Base-by-base conservation (phyloP, 169 alveolate genomes). In the Cryptosporidium tyzzeri region DNA sequence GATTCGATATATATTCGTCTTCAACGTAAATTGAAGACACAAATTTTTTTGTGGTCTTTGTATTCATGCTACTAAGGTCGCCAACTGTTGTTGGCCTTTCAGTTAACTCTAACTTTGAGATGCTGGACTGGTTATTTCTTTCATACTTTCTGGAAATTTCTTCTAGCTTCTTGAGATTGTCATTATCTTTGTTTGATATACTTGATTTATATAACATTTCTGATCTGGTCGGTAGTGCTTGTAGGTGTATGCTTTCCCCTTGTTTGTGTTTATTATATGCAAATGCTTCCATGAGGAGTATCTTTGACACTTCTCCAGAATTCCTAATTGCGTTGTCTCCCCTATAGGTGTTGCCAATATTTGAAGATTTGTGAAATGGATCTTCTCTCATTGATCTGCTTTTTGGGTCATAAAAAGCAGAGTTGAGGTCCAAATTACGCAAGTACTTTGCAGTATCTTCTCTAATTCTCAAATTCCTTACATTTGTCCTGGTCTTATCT, bases 371-470 rank as follows among this genome's bases (percentile, higher is more conserved):
- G 50, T 41, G 84, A 33, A 96, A 84, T 23, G 98, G 98, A 84
- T 96, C 97, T 69, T 95, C 99, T 55, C 99, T 93, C 98, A 98
- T 95, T 39, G 98, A 93, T 71, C 99, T 93, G 31, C 98, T 95
- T 86, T 98, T 98, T 33, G 99, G 99, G 91, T 97, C 99, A 93
- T 98, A 98, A 86, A 84, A 95, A 37, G 99, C 99, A 16, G 99
- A 96, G 85, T 97, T 95, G 35, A 95, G 94, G 91, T 97, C 98
- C 73, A 98, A 80, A 91, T 98, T 97, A 68, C 95, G 92, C 9
- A 98, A 92, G 91, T 98, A 98, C 91, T 97, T 97, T 21, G 99
- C 99, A 58, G 98, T 97, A 86, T 98, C 99, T 84, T 97, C 99
- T 55, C 99, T 94, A 35, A 97, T 96, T 68, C 99, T 95, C 84